Conservation (phyloP, 352 stramenopile species). For the Thraustochytrium sp. region DNA sequence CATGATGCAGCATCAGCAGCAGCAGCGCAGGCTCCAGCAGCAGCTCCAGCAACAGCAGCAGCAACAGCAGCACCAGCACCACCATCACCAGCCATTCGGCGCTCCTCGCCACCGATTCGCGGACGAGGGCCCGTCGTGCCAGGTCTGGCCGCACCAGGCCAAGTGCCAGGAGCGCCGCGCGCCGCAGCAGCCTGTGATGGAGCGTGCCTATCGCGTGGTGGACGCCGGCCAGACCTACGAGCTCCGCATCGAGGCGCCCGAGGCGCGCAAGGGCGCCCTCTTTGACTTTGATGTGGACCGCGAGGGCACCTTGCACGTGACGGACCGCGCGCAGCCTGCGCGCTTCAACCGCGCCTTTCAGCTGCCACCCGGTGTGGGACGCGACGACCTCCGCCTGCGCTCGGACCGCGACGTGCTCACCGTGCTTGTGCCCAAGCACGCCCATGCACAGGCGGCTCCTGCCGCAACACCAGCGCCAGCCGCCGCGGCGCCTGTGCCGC, state of each 20-base stretch:
- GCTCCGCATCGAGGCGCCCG: neutral
- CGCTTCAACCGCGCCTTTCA: neutral
- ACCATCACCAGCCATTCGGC: neutral
- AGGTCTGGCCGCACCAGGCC: neutral
- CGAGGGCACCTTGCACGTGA: neutral
- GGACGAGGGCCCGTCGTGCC: neutral
- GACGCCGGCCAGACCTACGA: neutral
- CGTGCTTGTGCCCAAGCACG: neutral
- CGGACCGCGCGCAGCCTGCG: neutral
- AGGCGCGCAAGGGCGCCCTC: neutral
- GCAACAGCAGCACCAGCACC: neutral
- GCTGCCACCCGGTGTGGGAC: neutral
- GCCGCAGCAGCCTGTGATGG: neutral
- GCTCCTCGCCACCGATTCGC: neutral
- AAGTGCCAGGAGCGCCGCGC: neutral
- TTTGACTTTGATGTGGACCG: neutral
- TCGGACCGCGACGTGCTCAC: neutral
- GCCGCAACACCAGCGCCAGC: neutral
- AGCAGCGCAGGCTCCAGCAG: neutral
- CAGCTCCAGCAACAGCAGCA: neutral
- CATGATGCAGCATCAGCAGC: no score
- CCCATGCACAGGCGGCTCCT: neutral
- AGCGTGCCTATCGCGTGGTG: neutral
- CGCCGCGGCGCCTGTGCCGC: neutral
- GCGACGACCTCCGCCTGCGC: neutral